Evolutionary conservation across 768 basidiomycete species (phyloP).

Genomic region (Termitomyces heimii): DNA sequence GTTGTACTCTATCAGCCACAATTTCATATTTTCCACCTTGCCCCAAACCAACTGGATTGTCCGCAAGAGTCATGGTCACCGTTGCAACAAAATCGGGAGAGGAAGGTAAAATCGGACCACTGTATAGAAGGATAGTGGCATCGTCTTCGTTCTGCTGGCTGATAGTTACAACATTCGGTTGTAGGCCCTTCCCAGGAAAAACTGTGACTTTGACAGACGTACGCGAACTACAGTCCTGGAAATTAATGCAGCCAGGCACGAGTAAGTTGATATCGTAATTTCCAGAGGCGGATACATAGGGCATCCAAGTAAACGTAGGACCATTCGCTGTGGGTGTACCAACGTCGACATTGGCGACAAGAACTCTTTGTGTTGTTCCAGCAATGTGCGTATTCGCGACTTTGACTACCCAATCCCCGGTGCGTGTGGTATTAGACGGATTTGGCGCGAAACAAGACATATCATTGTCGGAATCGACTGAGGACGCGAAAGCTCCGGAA

Average conservation of each 20-base stretch:
- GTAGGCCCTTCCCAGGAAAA: slow-evolving; percentile 64
- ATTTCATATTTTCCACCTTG: slow-evolving; percentile 68
- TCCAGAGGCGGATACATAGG: slow-evolving; percentile 88
- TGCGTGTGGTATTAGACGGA: slow-evolving; percentile 60
- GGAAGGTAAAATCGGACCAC: slow-evolving; percentile 76
- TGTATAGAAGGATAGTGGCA: slow-evolving; percentile 59
- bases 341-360: slow-evolving; percentile 61
- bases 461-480: slow-evolving; percentile 52
- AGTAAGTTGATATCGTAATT: slow-evolving; percentile 80
- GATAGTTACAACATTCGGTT: slow-evolving; percentile 63
- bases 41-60: slow-evolving; percentile 55
- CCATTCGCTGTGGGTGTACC: slow-evolving; percentile 52
- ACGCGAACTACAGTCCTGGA: slow-evolving; percentile 75
- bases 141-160: slow-evolving; percentile 70
- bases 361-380: slow-evolving; percentile 72
- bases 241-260: slow-evolving; percentile 79
- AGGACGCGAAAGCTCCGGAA: slow-evolving; percentile 85
- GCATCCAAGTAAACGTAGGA: slow-evolving; percentile 87
- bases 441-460: slow-evolving; percentile 74
- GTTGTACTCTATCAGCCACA: slow-evolving; percentile 82
- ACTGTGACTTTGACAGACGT: slow-evolving; percentile 82
- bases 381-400: slow-evolving; percentile 67
- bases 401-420: slow-evolving; percentile 66
- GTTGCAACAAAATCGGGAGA: slow-evolving; percentile 67
- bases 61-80: slow-evolving; percentile 69